Evolutionary conservation across 192 early-diverging fungal species (phyloP), one percentile per base, ranked within the genome.

Genomic region (Dissophora globulifera): DNA sequence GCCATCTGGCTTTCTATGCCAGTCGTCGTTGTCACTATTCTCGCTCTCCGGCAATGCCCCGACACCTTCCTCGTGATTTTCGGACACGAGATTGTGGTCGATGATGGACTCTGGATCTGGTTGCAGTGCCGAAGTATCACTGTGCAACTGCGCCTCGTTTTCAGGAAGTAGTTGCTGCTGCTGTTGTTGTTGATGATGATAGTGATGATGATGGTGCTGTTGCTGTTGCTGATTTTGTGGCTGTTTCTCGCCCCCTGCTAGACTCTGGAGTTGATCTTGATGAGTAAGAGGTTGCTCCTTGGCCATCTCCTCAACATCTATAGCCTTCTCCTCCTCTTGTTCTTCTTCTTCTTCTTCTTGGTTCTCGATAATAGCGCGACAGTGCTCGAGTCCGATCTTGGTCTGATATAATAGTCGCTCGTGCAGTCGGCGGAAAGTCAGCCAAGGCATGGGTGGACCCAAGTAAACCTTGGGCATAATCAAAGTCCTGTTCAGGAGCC

Each of bases 401-500:
- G 83, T 83, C 49, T 83, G 79, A 33, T 82, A 58, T 17, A 86
- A 42, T 12, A 88, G 46, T 26, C 86, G 52, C 19, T 78, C 68
- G 33, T 88, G 82, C 40, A 86, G 51, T 32, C 69, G 75, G 5
- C 52, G 54, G 47, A 76, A 86, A 7, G 58, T 43, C 6, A 78
- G 55, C 84, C 84, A 87, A 1, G 86, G 86, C 69, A 88, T 80
- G 0, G 85, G 85, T 33, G 81, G 71, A 13, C 86, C 85, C 5
- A 88, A 45, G 50, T 81, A 82, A 2, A 80, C 82, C 15, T 76
- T 78, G 5, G 85, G 85, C 53, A 87, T 72, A 38, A 87, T 81
- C 45, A 87, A 58, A n/a, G 85, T 87, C 20, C 83, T 48, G 47
- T 85, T 83, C 38, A 85, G 61, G 9, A 61, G 40, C 25, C 81